A percentile compares a stretch with the other conserved stretches of the same genome.
Evolutionary conservation across 129 eudicot species (phyloP).

Genomic region (sunflower (Helianthus annuus)): HanXRQr2.0-SUNRISE NC_035445.2:72835525-72836024

Average conservation of each 20-base stretch:
- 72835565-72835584: neutral
- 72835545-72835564: neutral
- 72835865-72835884: conserved; percentile 27
- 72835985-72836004: conserved; percentile 15
- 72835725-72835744: conserved; percentile 56
- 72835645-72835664: neutral
- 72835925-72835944: conserved; percentile 7
- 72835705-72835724: conserved; percentile 73
- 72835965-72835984: conserved; percentile 26
- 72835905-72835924: conserved; percentile 26
- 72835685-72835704: conserved; percentile 81
- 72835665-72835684: conserved; percentile 67
- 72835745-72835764: conserved; percentile 81
- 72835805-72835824: conserved; percentile 29
- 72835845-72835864: conserved; percentile 18
- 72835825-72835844: conserved; percentile 11
- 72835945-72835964: conserved; percentile 30
- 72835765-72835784: conserved; percentile 81
- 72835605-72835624: neutral
- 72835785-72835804: conserved; percentile 41
- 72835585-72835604: neutral
- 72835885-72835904: conserved; percentile 24
- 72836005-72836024: neutral
- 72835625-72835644: neutral
- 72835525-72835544: neutral